Base-by-base conservation (phyloP, 2,329 filamentous ascomycete genomes). In the Teratosphaeria epicoccoides region DNA sequence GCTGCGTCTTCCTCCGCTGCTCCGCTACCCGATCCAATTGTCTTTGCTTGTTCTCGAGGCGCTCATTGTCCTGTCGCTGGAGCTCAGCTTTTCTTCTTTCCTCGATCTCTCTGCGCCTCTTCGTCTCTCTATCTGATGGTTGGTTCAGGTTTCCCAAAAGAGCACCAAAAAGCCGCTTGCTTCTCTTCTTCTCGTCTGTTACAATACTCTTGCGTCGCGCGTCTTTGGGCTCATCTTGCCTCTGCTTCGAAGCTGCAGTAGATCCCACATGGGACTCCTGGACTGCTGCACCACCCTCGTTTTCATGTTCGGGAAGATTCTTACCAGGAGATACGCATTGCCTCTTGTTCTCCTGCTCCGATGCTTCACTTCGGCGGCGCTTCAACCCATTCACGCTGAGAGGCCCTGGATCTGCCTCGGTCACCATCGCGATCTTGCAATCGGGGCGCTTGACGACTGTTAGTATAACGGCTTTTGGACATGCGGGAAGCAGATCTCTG, bases 41-140 rank as follows among this genome's bases (percentile, higher is more conserved):
- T 70, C 84, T 82, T 52, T 78, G 77, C 66, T 81, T 81, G 60
- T 80, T 73, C 67, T 82, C 81, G 57, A 84, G 81, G 57, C 85
- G 83, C 67, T 91, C 82, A 56, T 79, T 79, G 58, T 80, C 82
- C 67, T 90, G 85, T 62, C 83, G 76, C 67, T 84, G 52, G 50
- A 65, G 60, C 59, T 81, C 58, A 85, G 77, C 69, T 84, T 88
- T 64, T 85, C 85, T 64, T 86, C 81, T 69, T 90, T 88, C 59
- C 84, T 83, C 69, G 81, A 84, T 72, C 93, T 89, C 67, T 91
- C 89, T 67, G 91, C 89, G 55, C 79, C 79, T 52, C 87, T 83
- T 61, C 81, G 82, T 70, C 79, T 84, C 70, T 85, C 58, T 72
- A 76, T 72, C 59, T 22, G 37, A 26, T 23, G 49, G 22, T 75